A percentile compares a stretch with the other conserved stretches of the same genome.
These are phyloP conservation scores for Serendipita sp. DNA, from an alignment of 768 basidiomycete genomes.

Conservation along the genomic window DNA sequence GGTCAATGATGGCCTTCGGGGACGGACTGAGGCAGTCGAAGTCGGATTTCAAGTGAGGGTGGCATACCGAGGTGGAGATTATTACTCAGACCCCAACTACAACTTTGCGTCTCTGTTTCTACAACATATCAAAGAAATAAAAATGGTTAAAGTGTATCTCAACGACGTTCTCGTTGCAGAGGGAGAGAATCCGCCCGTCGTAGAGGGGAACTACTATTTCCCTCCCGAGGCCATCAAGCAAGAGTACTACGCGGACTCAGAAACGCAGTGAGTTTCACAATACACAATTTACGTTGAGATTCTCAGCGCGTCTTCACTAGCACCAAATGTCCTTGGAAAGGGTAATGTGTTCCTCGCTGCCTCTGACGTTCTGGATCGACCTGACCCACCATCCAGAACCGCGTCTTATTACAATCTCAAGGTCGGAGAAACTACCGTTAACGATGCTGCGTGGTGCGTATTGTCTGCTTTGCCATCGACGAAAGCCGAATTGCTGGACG, in stretches of 20 bases:
- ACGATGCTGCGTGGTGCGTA: slow-evolving; percentile 53
- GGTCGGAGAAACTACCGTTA: slow-evolving; percentile 31
- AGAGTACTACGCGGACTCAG: slow-evolving; percentile 32
- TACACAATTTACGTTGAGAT: slow-evolving; percentile 7
- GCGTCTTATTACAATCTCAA: slow-evolving; percentile 52
- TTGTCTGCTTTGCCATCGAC: background rate
- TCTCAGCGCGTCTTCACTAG: slow-evolving; percentile 19
- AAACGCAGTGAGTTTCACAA: slow-evolving; percentile 31
- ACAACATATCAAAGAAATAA: background rate
- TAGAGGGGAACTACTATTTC: slow-evolving; percentile 50
- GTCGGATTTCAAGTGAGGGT: background rate
- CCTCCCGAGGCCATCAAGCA: slow-evolving; percentile 39
- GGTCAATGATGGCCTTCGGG: too few species aligned
- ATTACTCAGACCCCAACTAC: background rate
- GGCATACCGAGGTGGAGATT: too few species aligned
- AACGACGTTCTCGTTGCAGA: slow-evolving; percentile 3
- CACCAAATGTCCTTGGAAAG: slow-evolving; percentile 55
- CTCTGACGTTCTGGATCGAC: background rate
- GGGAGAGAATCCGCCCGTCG: background rate
- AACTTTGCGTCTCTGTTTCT: background rate
- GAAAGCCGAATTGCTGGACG: background rate
- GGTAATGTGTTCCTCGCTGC: slow-evolving; percentile 26
- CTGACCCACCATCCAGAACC: slow-evolving; percentile 22
- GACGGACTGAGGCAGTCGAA: background rate
- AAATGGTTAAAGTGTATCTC: background rate